phyloP scores from a whole-genome alignment of 257 asterid species.

The Solanum infundibuliforme region DNA sequence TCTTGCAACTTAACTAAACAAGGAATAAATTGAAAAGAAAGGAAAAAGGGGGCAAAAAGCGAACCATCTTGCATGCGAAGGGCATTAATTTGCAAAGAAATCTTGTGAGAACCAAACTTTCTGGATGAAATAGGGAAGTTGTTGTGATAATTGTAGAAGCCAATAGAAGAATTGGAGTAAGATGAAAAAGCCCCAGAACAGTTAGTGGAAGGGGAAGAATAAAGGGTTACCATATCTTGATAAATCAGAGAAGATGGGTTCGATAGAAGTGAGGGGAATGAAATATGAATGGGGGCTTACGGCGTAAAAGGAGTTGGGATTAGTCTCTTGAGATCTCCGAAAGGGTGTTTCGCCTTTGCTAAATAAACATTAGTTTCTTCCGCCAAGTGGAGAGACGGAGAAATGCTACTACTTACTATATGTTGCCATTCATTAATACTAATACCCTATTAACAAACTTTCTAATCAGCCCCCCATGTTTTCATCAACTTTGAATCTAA shows the following conservation, averaged over 20 bases:
- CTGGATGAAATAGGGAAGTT: slow-evolving; percentile 19
- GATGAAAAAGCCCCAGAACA: slow-evolving; percentile 17
- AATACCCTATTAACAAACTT: background rate
- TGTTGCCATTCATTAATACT: background rate
- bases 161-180: slow-evolving; percentile 30
- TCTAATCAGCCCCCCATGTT: background rate
- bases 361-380: background rate
- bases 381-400: background rate
- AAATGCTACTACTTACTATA: background rate
- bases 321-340: slow-evolving; percentile 81
- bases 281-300: no score
- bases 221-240: slow-evolving; percentile 37
- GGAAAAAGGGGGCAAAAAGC: background rate
- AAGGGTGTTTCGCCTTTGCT: slow-evolving; percentile 33
- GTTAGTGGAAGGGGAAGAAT: slow-evolving; percentile 36
- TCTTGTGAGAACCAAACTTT: slow-evolving; percentile 16
- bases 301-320: slow-evolving; percentile 26
- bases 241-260: background rate
- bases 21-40: background rate
- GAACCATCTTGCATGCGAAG: slow-evolving; percentile 74
- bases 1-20: background rate
- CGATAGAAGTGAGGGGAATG: background rate
- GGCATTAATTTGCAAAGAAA: slow-evolving; percentile 44
- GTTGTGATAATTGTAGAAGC: slow-evolving; percentile 15
- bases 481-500: background rate